Conservation (phyloP, 1,284 basidiomycete species). For the Moniliophthora roreri region DNA sequence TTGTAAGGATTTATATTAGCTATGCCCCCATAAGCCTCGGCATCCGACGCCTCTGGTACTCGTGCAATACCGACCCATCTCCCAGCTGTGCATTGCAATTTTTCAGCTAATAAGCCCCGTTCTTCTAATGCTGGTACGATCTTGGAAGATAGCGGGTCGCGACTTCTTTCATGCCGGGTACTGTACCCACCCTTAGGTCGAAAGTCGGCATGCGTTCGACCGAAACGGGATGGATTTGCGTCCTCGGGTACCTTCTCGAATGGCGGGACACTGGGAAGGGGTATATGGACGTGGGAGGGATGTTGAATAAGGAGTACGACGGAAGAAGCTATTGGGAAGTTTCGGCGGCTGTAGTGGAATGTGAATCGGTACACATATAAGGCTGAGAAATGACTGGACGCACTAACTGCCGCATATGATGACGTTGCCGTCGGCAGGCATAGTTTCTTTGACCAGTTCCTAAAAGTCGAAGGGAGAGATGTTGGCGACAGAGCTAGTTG, state of each 20-base stretch:
- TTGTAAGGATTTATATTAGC: constrained; percentile 21
- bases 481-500: too few relatives aligned
- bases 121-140: constrained; percentile 38
- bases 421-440: constrained; percentile 46
- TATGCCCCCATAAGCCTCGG: constrained; percentile 1
- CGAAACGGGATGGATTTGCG: constrained; percentile 5
- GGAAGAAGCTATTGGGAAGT: not conserved
- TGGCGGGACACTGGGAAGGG: not conserved
- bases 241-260: not conserved
- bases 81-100: constrained; percentile 26
- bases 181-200: constrained; percentile 11
- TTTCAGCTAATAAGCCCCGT: constrained; percentile 39
- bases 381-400: too few relatives aligned
- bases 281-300: not conserved
- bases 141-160: constrained; percentile 30
- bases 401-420: constrained; percentile 22
- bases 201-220: constrained; percentile 16
- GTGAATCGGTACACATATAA: too few relatives aligned
- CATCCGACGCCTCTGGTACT: constrained; percentile 34
- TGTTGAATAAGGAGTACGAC: not conserved
- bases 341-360: not conserved
- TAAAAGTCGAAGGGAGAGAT: constrained; percentile 21
- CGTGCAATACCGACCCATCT: constrained; percentile 51
- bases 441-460: constrained; percentile 42
- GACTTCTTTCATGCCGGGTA: constrained; percentile 3